Evolutionary conservation across 345 rosid genomes (phyloP).

Genomic region (Lumnitzera littorea): DNA sequence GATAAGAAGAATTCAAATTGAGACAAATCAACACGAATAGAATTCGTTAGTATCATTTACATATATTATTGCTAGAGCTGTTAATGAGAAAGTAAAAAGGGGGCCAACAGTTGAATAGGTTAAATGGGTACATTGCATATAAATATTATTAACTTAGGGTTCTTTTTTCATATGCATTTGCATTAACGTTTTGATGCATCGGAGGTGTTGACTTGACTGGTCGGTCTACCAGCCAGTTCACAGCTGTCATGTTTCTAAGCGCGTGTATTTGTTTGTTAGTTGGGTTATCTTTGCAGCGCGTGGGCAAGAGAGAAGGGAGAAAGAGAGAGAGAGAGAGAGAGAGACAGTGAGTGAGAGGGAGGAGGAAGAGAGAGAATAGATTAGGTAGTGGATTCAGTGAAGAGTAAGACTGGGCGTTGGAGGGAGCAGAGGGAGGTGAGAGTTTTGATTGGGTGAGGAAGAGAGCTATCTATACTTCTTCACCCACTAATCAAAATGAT

Average conservation of each 20-base stretch:
- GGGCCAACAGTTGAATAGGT: too few relatives aligned
- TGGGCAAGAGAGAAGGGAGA: too few relatives aligned
- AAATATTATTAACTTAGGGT: neutral
- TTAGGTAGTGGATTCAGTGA: slow-evolving; percentile 8
- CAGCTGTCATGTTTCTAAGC: slow-evolving; percentile 6
- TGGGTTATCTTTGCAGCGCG: neutral
- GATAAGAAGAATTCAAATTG: too few relatives aligned
- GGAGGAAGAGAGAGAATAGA: neutral
- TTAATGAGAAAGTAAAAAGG: too few relatives aligned
- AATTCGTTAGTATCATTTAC: too few relatives aligned
- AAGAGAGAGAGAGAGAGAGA: neutral
- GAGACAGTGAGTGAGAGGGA: neutral
- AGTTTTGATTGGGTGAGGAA: neutral
- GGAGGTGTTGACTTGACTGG: slow-evolving; percentile 84
- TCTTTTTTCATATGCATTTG: neutral
- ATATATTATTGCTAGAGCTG: too few relatives aligned
- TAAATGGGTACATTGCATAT: too few relatives aligned
- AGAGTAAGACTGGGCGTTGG: slow-evolving; percentile 22
- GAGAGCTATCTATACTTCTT: slow-evolving; percentile 10
- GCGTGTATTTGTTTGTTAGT: slow-evolving; percentile 3
- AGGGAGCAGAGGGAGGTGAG: neutral
- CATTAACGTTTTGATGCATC: neutral
- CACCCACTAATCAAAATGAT: neutral
- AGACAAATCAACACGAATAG: too few relatives aligned
- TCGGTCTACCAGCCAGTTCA: slow-evolving; percentile 74